Base-by-base conservation (phyloP, 768 basidiomycete species). In the Pisolithus marmoratus region DNA sequence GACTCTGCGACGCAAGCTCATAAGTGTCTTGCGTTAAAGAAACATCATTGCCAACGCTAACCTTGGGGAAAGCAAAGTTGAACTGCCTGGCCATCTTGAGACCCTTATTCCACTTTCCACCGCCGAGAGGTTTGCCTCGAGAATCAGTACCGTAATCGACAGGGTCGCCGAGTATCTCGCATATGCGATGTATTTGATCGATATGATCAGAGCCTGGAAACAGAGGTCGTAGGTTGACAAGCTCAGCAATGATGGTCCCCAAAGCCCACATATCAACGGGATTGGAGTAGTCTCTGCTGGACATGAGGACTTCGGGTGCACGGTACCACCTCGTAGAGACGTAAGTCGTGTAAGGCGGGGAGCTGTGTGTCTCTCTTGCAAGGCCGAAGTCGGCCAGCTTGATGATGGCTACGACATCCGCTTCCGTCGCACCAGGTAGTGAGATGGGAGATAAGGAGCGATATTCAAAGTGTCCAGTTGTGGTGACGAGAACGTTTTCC, bases 201-300 rank as follows among this genome's bases (percentile, higher is more conserved):
- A 90, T 75, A 65, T 96, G 94, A 64, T 85, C 86, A 48, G 85
- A 83, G 19, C 96, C 96, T 26, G 96, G 96, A 67, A 99, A 99
- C 40, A 99, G 72, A 6, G 96, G 95, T 55, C 90, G 86, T 53
- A 99, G 80, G 65, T 95, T 98, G 71, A 96, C 80, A 51, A 97
- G 76, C 69, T 99, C 96, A 8, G 94, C 92, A 82, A 99, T 87
- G 69, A 99, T 99, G 7, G 96, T 95, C 15, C 96, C 96, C 49
- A 99, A 74, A 3, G 96, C 96, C 96, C 96, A 99, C 90, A 98
- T 93, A 63, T 99, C 96, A 23, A 99, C 95, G 4, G 96, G 94
- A 62, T 89, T 90, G 9, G 92, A 94, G 64, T 99, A 99, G 67
- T 97, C 89, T 51, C 84, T 81, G 61, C 90, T 92, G 54, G 91